Evolutionary conservation across 805 yeast species (phyloP), one percentile per base, ranked within the genome.

Genomic region (Clavispora vitiphila): DNA sequence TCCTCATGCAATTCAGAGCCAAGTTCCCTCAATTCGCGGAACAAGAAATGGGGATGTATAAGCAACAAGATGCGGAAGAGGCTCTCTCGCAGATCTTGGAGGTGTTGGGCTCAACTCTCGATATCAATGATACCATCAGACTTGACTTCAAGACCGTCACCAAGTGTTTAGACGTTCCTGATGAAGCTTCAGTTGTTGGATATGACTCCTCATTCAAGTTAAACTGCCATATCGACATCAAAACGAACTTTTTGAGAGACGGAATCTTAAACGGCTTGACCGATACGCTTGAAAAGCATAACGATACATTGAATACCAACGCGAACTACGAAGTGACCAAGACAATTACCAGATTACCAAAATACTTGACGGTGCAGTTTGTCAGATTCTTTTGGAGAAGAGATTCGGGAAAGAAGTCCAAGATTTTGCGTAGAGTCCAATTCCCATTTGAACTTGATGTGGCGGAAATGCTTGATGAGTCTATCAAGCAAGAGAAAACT

Each of bases 11-110:
- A 23, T 69, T 86, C 51, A 80, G 96, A 60, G 67, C 71, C 37
- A 66, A 70, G 14, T 85, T 78, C 58, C 97, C 98, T 2, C 98
- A 93, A 64, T 93, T 93, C 64, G 86, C 84, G 34, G 97, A 91
- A 60, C 77, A 80, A 46, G 83, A 79, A 46, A 63, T 57, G 37
- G 97, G 97, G 1, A 66, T 74, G 42, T 85, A 76, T 58, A 89
- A 87, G 63, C 99, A 93, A 67, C 99, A 93, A 66, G 99, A 93
- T 69, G 99, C 99, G 0, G 99, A 93, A 67, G 99, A 93, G 61
- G 85, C 91, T 14, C 89, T 80, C 65, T 83, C 96, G 7, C 91
- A 85, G 60, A 74, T 93, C 38, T 64, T 90, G 48, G 65, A 69
- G 26, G 64, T 73, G 24, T 61, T 87, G 45, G 61, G 74, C 27